Conservation (phyloP, 331 rosid species). For the Arachis monticola region DNA sequence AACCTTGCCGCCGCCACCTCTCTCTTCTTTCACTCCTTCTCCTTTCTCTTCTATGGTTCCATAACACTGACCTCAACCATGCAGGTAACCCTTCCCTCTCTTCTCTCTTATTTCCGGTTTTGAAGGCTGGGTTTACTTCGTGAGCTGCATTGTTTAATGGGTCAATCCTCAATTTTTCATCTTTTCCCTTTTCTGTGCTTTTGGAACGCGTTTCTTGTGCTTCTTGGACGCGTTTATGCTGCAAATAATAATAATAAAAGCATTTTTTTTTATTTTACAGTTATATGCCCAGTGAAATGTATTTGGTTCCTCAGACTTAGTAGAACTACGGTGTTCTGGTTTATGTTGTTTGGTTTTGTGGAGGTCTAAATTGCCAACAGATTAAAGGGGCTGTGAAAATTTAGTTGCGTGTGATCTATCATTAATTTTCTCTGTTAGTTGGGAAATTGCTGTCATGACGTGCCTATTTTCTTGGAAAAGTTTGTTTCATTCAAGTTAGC, state of each 20-base stretch:
- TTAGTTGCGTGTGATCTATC: neutral
- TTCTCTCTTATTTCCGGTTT: constrained; percentile 12
- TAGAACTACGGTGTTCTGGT: neutral
- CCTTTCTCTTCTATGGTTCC: constrained; percentile 26
- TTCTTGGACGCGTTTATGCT: neutral
- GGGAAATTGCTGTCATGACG: neutral
- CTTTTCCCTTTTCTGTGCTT: constrained; percentile 15
- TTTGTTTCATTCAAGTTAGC: neutral
- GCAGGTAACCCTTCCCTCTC: constrained; percentile 46
- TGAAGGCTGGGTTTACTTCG: neutral
- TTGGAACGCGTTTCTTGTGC: neutral
- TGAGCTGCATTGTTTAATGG: constrained; percentile 21
- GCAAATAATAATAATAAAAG: constrained; percentile 6
- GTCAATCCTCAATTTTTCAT: neutral
- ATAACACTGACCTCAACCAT: constrained; percentile 34
- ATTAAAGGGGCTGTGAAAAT: constrained; percentile 6
- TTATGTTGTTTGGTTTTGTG: neutral
- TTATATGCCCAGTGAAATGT: neutral
- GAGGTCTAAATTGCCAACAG: neutral
- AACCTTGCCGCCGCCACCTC: constrained; percentile 43
- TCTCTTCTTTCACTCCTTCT: neutral
- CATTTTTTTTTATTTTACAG: neutral
- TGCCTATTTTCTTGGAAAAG: neutral
- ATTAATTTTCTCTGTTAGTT: neutral
- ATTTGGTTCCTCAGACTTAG: neutral